Evolutionary conservation across 2,329 filamentous ascomycete species (phyloP), one percentile per base, ranked within the genome.

Genomic region (Didymosphaeria variabile): DNA sequence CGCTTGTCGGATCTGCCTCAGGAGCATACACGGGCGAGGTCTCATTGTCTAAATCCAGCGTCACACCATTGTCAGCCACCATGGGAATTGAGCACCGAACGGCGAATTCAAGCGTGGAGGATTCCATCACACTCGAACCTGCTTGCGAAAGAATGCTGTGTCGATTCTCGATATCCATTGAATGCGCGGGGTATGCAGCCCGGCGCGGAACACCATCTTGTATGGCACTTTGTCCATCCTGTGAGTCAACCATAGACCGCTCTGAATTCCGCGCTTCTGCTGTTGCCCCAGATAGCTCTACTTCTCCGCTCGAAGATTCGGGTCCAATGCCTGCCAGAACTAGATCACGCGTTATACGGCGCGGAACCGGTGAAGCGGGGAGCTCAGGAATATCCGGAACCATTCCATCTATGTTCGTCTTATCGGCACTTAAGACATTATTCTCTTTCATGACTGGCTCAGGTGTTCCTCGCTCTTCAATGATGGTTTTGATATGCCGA

Each of bases 401-500:
- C 19, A 63, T 61, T 23, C 61, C 32, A 55, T 42, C 51, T 26
- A 54, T 29, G 13, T 58, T 59, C 47, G 44, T 29, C 9, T 55
- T 29, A 36, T 51, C 45, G 38, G 45, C 42, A n/a, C 59, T 45
- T 23, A 57, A 31, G 36, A 40, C 58, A 32, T 60, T 65, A 23
- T 52, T 40, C 21, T 54, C 62, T 50, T 60, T 66, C 29, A 57
- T 38, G 45, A 50, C 47, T 26, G 56, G 57, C 31, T 66, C 65
- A 44, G 47, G 26, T n/a, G 58, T 65, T 49, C 51, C 63, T 42
- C 58, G 64, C 50, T 77, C 80, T 68, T 82, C 80, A 12, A 82
- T 69, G 60, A 81, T 78, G 6, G 75, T 78, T 59, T 77, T 80
- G 63, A 80, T 78, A n/a, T 73, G 77, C 58, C 79, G 75, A 12